Conservation (phyloP, 2,329 filamentous ascomycete species). For the Cladorrhinum sp. region DNA sequence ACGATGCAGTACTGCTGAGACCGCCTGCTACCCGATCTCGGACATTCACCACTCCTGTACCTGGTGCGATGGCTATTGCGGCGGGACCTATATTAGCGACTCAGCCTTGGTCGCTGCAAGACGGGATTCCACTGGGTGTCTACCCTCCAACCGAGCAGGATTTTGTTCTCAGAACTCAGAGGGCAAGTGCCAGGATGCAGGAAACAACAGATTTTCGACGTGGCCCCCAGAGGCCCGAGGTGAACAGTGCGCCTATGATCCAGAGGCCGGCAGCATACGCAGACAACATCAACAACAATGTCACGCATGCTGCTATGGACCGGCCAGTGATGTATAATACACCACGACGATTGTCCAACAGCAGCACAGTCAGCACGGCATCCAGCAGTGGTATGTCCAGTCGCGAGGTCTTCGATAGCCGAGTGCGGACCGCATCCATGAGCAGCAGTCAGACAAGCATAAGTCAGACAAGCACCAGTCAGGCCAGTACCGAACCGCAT, state of each 20-base stretch:
- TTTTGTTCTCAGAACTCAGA: conserved; percentile 29
- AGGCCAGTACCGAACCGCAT: conserved; percentile 30
- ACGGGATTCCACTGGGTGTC: conserved; percentile 19
- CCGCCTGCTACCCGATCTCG: conserved; percentile 17
- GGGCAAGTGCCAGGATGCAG: conserved; percentile 24
- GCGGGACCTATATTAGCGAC: conserved; percentile 14
- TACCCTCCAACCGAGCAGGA: conserved; percentile 28
- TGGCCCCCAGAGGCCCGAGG: not conserved
- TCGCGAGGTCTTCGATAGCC: conserved; percentile 33
- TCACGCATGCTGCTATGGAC: conserved; percentile 8
- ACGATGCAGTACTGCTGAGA: conserved; percentile 22
- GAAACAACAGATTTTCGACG: conserved; percentile 13
- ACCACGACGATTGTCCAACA: conserved; percentile 28
- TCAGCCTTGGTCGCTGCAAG: conserved; percentile 11
- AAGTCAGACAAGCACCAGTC: conserved; percentile 32
- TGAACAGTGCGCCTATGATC: conserved; percentile 10
- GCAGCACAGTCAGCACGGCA: conserved; percentile 30
- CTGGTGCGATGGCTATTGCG: conserved; percentile 16
- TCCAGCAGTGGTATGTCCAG: conserved; percentile 27
- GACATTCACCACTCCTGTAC: conserved; percentile 5
- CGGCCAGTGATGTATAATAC: conserved; percentile 22
- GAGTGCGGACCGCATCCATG: conserved; percentile 28
- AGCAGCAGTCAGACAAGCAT: conserved; percentile 30
- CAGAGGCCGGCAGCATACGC: conserved; percentile 19
- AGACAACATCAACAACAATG: conserved; percentile 4